Evolutionary conservation across 192 early-diverging fungal genomes (phyloP).

Genomic region (Coemansia sp.): DNA sequence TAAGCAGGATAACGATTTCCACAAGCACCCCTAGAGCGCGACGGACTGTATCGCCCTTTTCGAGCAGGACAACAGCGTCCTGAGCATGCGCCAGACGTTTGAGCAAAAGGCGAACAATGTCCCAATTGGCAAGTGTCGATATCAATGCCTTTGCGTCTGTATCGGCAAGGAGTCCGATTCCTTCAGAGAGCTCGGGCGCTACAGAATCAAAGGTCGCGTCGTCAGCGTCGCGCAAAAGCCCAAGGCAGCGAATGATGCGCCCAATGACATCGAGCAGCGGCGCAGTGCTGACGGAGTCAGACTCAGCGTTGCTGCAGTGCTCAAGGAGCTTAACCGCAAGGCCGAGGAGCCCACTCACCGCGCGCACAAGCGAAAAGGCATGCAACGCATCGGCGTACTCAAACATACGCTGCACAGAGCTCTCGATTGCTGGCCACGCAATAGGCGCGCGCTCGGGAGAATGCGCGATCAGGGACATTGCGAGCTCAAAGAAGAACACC

Average conservation of each 20-base stretch:
- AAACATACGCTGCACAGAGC: slow-evolving; percentile 72
- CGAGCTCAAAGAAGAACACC: slow-evolving; percentile 49
- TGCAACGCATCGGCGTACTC: slow-evolving; percentile 63
- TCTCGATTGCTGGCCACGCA: slow-evolving; percentile 64
- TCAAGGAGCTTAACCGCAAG: slow-evolving; percentile 63
- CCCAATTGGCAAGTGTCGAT: slow-evolving; percentile 27
- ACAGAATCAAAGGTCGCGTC: slow-evolving; percentile 54
- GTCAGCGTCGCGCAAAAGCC: slow-evolving; percentile 56
- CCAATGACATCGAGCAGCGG: slow-evolving; percentile 19
- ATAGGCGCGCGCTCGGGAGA: slow-evolving; percentile 26
- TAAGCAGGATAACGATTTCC: slow-evolving; percentile 36
- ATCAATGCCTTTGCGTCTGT: slow-evolving; percentile 24
- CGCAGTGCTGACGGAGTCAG: slow-evolving; percentile 11
- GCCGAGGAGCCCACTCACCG: slow-evolving; percentile 71
- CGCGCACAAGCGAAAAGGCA: slow-evolving; percentile 70
- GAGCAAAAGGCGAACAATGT: slow-evolving; percentile 39
- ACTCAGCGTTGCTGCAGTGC: slow-evolving; percentile 6
- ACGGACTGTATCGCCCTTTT: slow-evolving; percentile 12
- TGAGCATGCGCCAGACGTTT: slow-evolving; percentile 41
- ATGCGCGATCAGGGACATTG: slow-evolving; percentile 17
- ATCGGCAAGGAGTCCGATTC: slow-evolving; percentile 30
- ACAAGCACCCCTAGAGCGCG: slow-evolving; percentile 30
- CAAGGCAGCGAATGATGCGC: slow-evolving; percentile 45
- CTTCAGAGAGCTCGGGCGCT: slow-evolving; percentile 28
- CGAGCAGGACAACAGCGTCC: slow-evolving; percentile 13